Base-by-base conservation (phyloP, 1,284 basidiomycete species). In the Coniophora puteana region DNA sequence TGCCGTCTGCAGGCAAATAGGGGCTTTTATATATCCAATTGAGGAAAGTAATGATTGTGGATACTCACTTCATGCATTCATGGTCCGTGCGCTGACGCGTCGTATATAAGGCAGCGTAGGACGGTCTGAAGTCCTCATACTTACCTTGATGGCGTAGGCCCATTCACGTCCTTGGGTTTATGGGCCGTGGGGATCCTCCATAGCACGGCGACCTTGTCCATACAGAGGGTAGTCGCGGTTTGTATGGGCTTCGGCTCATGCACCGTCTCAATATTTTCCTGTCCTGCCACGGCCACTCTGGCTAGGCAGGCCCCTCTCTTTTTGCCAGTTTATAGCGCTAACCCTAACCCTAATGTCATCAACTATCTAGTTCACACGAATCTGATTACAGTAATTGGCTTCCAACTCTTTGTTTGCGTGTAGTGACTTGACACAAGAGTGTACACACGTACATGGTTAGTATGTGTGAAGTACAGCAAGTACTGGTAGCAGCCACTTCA, bases 211-310 rank as follows among this genome's bases (percentile, higher is more conserved):
- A 71, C 69, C 69, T 23, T 71, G 64, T 66, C 62, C 39, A 37
- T 21, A 41, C 44, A 46, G 46, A 46, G 46, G 46, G 46, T 46
- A 31, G 14, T 17, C 16, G 18, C 14, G 45, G 38, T 35, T 46
- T 44, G 12, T 34, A 33, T 46, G 75, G 61, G 72, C 72, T 76
- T 72, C 65, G 76, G 75, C 65, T 71, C 70, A 75, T 79, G 76
- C 74, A 79, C 68, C 68, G 45, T 46, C 42, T 44, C 32, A 42
- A 16, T 20, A 11, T 33, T 44, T n/a, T 4, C 7, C 4, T 8
- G 18, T 32, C 16, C 47, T 65, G 66, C 67, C 71, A 66, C 57
- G 69, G 72, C 74, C 75, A 69, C 67, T 71, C 66, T 69, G 69
- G 68, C 68, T 68, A 62, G 59, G 64, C 54, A 56, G 65, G 67